Evolutionary conservation across 805 yeast species (phyloP).

Genomic region (Lipomyces japonicus): DNA sequence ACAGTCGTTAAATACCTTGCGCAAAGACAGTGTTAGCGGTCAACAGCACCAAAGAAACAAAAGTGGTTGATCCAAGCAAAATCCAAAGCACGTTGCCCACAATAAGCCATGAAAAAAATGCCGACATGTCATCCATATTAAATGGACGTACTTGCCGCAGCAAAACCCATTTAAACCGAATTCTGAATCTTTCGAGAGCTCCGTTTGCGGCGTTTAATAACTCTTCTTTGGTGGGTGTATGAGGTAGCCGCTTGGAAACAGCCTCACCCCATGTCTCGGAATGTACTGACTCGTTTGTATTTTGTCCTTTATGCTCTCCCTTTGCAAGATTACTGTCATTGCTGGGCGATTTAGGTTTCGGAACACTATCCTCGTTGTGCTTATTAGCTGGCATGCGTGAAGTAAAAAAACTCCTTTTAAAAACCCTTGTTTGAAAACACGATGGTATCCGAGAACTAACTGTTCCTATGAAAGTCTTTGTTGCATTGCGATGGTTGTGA

Average conservation of each 20-base stretch:
- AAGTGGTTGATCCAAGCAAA: slow-evolving; percentile 86
- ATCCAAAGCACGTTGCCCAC: slow-evolving; percentile 81
- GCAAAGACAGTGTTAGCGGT: slow-evolving; percentile 81
- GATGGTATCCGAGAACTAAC: background rate
- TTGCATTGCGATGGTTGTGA: no score
- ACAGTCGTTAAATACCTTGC: slow-evolving; percentile 40
- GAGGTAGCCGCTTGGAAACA: slow-evolving; percentile 20
- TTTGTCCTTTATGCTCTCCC: no score
- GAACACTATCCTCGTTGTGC: no score
- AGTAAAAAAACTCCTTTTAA: slow-evolving; percentile 2
- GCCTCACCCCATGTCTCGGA: slow-evolving; percentile 20
- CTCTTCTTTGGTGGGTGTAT: slow-evolving; percentile 40
- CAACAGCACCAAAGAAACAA: slow-evolving; percentile 72
- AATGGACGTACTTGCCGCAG: slow-evolving; percentile 76
- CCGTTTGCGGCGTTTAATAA: slow-evolving; percentile 46
- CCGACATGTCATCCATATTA: slow-evolving; percentile 87
- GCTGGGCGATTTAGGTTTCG: no score
- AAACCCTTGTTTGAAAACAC: slow-evolving; percentile 1
- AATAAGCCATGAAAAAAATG: slow-evolving; percentile 86
- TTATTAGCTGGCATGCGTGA: background rate
- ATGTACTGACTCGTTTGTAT: no score
- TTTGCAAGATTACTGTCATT: no score
- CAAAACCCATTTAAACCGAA: slow-evolving; percentile 66
- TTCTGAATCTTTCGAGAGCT: slow-evolving; percentile 42
- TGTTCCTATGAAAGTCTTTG: background rate